Conservation (phyloP, 768 basidiomycete species). For the Suillus variegatus region DNA sequence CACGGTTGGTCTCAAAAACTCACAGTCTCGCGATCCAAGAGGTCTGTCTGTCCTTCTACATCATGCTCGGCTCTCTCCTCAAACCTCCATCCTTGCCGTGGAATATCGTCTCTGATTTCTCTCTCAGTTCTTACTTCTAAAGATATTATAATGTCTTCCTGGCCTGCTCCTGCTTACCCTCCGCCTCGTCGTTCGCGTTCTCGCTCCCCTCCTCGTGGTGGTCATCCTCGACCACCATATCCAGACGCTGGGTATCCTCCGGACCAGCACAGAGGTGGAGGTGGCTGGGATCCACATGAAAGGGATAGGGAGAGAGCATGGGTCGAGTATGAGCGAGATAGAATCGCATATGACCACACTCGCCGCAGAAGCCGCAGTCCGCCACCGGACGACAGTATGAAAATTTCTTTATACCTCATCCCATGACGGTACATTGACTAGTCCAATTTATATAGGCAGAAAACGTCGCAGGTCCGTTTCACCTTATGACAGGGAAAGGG, state of each 20-base stretch:
- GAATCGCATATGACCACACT: slow-evolving; percentile 64
- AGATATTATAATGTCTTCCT: slow-evolving; percentile 67
- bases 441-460: slow-evolving; percentile 44
- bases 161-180: slow-evolving; percentile 71
- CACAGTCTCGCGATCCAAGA: slow-evolving; percentile 62
- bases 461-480: slow-evolving; percentile 76
- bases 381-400: slow-evolving; percentile 62
- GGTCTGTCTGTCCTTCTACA: slow-evolving; percentile 91
- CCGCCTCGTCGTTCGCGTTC: slow-evolving; percentile 80
- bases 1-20: slow-evolving; percentile 34
- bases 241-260: slow-evolving; percentile 56
- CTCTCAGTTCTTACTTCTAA: slow-evolving; percentile 42
- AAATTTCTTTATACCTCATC: slow-evolving; percentile 12
- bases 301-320: slow-evolving; percentile 59
- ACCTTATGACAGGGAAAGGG: slow-evolving; percentile 83
- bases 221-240: slow-evolving; percentile 56
- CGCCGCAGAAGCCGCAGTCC: slow-evolving; percentile 82
- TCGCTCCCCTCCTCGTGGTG: slow-evolving; percentile 64
- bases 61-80: slow-evolving; percentile 81
- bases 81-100: slow-evolving; percentile 56
- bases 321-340: slow-evolving; percentile 68
- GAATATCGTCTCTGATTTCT: slow-evolving; percentile 47
- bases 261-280: slow-evolving; percentile 61
- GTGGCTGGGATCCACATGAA: slow-evolving; percentile 72
- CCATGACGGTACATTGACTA: slow-evolving; percentile 4